Percentiles rank a stretch among this genome's conserved stretches.
These are phyloP conservation scores for Tolypocladium pustulatum DNA, from an alignment of 2,329 filamentous ascomycete species.

Conservation along the genomic window DNA sequence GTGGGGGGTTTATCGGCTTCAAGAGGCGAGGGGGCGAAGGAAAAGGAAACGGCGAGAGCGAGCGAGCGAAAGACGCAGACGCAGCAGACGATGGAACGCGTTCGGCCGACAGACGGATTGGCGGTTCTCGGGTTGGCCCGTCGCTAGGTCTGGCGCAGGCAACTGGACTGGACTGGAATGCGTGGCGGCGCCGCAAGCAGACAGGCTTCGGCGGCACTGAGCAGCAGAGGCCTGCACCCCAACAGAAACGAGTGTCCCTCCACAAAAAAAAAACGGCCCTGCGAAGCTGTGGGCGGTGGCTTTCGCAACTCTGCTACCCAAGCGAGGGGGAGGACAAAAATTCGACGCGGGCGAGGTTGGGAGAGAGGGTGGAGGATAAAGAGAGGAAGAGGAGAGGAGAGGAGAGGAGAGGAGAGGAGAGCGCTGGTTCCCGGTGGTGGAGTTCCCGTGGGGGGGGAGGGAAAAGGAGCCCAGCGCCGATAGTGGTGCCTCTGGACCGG, in stretches of 20 bases:
- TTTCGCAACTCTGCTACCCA: background rate
- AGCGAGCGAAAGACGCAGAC: background rate
- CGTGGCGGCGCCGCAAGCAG: slow-evolving; percentile 6
- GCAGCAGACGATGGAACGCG: background rate
- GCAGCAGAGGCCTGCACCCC: background rate
- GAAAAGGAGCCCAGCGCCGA: background rate
- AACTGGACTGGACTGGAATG: slow-evolving; percentile 7
- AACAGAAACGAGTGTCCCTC: background rate
- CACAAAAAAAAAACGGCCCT: background rate
- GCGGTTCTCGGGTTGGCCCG: background rate
- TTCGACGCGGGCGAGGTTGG: background rate
- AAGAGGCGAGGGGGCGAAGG: background rate
- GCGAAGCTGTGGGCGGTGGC: background rate
- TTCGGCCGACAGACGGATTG: background rate
- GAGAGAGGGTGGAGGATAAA: background rate
- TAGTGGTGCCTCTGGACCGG: background rate
- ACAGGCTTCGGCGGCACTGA: background rate
- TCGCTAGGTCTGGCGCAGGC: background rate
- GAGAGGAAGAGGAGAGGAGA: background rate
- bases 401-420: background rate
- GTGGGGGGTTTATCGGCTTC: background rate
- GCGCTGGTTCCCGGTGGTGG: background rate
- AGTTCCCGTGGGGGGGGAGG: background rate
- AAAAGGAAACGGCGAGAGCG: background rate
- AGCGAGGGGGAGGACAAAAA: background rate